phyloP scores from a whole-genome alignment of 1,284 basidiomycete genomes.

The Heterobasidion irregulare region DNA sequence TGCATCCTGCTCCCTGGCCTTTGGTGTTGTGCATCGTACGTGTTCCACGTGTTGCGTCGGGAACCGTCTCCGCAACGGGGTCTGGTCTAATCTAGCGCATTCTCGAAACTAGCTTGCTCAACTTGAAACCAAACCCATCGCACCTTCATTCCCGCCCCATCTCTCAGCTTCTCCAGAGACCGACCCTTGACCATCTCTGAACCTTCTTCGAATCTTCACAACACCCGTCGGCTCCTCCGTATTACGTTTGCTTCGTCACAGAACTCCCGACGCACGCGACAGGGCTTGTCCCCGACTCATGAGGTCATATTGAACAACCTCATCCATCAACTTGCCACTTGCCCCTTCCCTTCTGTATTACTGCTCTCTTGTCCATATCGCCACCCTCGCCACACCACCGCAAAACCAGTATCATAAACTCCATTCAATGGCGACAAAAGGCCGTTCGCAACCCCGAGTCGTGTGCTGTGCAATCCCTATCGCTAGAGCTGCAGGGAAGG shows the following conservation, averaged over 20 bases:
- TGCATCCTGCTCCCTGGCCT: neutral
- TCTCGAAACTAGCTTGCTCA: neutral
- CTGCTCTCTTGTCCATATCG: constrained; percentile 7
- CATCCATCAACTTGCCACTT: constrained; percentile 1
- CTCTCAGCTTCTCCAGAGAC: neutral
- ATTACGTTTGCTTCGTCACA: constrained; percentile 14
- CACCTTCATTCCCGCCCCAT: neutral
- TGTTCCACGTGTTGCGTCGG: neutral
- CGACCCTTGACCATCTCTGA: neutral
- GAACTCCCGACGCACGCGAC: constrained; percentile 3
- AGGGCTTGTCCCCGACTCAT: constrained; percentile 9
- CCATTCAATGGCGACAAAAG: constrained; percentile 62
- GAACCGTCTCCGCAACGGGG: too few relatives aligned
- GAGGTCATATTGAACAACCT: constrained; percentile 10
- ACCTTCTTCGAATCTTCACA: constrained; percentile 2
- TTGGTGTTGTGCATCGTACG: neutral
- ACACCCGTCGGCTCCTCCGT: constrained; percentile 3
- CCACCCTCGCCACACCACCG: constrained; percentile 8
- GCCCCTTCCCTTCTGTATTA: constrained; percentile 10
- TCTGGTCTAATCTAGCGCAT: neutral
- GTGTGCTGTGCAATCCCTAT: constrained; percentile 85
- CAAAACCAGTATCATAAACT: neutral
- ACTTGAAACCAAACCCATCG: neutral
- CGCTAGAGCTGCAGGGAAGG: constrained; percentile 56
- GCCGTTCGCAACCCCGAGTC: constrained; percentile 66